These are phyloP conservation scores for Ceratonia siliqua DNA, from an alignment of 306 rosid species.

Conservation along the genomic window DNA sequence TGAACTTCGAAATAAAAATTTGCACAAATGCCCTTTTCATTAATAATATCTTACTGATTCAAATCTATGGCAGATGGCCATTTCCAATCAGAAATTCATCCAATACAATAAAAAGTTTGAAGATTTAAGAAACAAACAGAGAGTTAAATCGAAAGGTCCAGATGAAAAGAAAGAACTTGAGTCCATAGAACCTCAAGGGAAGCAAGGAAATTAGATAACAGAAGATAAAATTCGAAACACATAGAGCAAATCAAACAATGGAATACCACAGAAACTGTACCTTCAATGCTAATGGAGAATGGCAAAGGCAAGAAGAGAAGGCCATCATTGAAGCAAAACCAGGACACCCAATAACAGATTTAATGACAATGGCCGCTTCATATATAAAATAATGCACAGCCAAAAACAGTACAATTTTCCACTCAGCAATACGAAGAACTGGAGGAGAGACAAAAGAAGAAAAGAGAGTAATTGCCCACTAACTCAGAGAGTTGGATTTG, in stretches of 20 bases:
- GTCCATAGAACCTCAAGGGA: neutral
- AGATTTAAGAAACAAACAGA: neutral
- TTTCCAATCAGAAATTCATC: constrained; percentile 14
- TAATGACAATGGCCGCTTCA: constrained; percentile 48
- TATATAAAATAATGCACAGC: constrained; percentile 7
- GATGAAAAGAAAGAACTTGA: neutral
- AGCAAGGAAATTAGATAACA: neutral
- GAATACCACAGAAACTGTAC: constrained; percentile 41
- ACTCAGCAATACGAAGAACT: constrained; percentile 9
- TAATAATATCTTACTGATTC: constrained; percentile 9
- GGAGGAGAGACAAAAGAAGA: neutral
- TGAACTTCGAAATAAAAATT: neutral
- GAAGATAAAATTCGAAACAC: constrained; percentile 26
- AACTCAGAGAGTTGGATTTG: constrained; percentile 9
- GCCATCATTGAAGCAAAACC: constrained; percentile 55
- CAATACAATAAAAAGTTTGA: constrained; percentile 25
- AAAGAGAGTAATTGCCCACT: constrained; percentile 6
- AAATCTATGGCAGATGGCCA: constrained; percentile 27
- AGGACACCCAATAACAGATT: constrained; percentile 34
- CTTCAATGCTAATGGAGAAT: constrained; percentile 54
- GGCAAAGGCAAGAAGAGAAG: constrained; percentile 50
- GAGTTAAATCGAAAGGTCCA: neutral
- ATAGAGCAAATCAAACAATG: constrained; percentile 10
- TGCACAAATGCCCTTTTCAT: constrained; percentile 10
- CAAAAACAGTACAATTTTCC: neutral